phyloP scores from a whole-genome alignment of 2,329 filamentous ascomycete genomes.

The Trichoderma sp. region DNA sequence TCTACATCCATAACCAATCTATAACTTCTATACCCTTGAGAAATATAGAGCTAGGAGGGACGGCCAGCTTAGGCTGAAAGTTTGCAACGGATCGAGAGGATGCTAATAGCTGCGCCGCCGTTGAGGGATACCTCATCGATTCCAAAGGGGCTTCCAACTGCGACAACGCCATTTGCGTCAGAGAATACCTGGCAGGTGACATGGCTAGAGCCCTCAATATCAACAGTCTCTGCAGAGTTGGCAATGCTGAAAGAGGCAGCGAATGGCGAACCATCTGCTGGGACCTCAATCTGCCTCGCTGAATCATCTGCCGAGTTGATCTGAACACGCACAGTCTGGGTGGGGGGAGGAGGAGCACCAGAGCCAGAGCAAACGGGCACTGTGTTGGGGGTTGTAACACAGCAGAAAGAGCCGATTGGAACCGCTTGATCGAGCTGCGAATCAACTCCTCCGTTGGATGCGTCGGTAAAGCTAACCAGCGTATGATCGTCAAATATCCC shows the following conservation, averaged over 20 bases:
- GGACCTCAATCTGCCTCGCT: background rate
- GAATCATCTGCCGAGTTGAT: background rate
- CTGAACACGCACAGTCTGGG: background rate
- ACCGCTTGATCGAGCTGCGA: background rate
- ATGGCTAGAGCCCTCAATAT: background rate
- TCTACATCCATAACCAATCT: background rate
- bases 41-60: background rate
- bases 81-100: background rate
- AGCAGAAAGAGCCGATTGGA: conserved; percentile 1
- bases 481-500: background rate
- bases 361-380: background rate
- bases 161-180: background rate
- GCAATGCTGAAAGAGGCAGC: background rate
- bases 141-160: background rate
- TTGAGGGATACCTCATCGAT: background rate
- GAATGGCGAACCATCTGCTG: background rate
- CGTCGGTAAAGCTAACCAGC: background rate
- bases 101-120: background rate
- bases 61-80: background rate
- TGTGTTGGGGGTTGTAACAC: background rate
- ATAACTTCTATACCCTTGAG: background rate
- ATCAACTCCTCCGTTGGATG: background rate
- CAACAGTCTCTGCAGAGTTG: background rate
- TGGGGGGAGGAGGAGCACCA: background rate
- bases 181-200: background rate